A percentile compares a stretch with the other conserved stretches of the same genome.
phyloP scores from a whole-genome alignment of 2,329 filamentous ascomycete genomes.

The Colletotrichum sp. region DNA sequence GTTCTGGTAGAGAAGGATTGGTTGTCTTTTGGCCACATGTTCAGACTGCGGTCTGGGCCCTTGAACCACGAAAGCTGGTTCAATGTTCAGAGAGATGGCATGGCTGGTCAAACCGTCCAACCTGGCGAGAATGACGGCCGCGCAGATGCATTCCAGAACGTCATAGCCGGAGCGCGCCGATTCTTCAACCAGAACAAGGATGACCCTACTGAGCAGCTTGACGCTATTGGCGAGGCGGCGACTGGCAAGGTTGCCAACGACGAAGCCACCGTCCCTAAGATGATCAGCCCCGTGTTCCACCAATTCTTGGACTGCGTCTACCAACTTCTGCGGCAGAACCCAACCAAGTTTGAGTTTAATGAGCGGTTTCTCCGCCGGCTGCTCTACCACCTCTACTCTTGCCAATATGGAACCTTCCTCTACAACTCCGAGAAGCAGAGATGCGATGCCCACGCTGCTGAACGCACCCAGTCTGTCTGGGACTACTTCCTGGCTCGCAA shows the following conservation, averaged over 20 bases:
- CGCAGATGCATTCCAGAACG: slow-evolving; percentile 82
- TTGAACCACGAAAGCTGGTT: slow-evolving; percentile 96
- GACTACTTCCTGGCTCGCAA: slow-evolving; percentile 88
- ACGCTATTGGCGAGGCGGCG: slow-evolving; percentile 46
- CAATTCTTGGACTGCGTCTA: slow-evolving; percentile 96
- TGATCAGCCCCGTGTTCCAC: slow-evolving; percentile 95
- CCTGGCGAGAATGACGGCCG: slow-evolving; percentile 65
- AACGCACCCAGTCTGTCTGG: slow-evolving; percentile 88
- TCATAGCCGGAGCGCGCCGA: slow-evolving; percentile 81
- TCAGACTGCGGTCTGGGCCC: slow-evolving; percentile 87
- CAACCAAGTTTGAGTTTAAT: slow-evolving; percentile 92
- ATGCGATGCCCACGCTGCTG: slow-evolving; percentile 67
- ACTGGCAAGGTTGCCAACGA: slow-evolving; percentile 48
- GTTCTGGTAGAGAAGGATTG: slow-evolving; percentile 96
- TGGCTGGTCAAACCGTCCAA: slow-evolving; percentile 66
- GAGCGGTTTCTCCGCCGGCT: slow-evolving; percentile 89
- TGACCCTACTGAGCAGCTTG: slow-evolving; percentile 62
- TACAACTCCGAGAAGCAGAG: slow-evolving; percentile 95
- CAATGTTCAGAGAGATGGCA: slow-evolving; percentile 79
- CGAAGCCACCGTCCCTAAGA: slow-evolving; percentile 80
- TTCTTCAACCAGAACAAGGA: slow-evolving; percentile 81
- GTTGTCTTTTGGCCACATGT: slow-evolving; percentile 98
- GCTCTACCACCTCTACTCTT: slow-evolving; percentile 92
- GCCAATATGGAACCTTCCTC: slow-evolving; percentile 95
- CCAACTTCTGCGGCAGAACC: slow-evolving; percentile 84